These are phyloP conservation scores for Anthracocystis panici-leucophaei DNA, from an alignment of 1,284 basidiomycete genomes.

Conservation along the genomic window DNA sequence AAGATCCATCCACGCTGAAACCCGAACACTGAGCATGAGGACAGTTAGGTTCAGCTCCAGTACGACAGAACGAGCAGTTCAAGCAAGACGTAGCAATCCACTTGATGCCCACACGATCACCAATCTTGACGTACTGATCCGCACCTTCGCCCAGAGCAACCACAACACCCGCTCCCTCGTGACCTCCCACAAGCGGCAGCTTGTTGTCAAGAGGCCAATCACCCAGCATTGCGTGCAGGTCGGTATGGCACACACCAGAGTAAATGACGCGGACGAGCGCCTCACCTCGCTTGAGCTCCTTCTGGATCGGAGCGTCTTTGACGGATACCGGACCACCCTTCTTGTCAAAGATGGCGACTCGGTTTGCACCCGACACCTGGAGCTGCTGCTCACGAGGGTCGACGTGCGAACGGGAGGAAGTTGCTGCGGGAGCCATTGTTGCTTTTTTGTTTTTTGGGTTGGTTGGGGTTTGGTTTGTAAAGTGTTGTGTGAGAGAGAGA, in stretches of 20 bases:
- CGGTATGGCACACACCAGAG: slow-evolving; percentile 58
- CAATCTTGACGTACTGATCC: slow-evolving; percentile 74
- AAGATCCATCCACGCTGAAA: slow-evolving; percentile 84
- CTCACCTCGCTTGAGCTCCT: slow-evolving; percentile 81
- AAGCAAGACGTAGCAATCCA: slow-evolving; percentile 74
- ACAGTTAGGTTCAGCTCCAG: slow-evolving; percentile 77
- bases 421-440: slow-evolving; percentile 49
- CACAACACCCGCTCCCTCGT: slow-evolving; percentile 77
- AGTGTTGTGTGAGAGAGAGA: not conserved
- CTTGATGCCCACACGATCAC: slow-evolving; percentile 88
- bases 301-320: slow-evolving; percentile 72
- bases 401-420: slow-evolving; percentile 20
- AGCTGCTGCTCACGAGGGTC: slow-evolving; percentile 57
- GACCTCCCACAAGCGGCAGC: slow-evolving; percentile 84
- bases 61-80: slow-evolving; percentile 80
- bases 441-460: too few species aligned
- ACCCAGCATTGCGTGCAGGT: slow-evolving; percentile 59
- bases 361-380: slow-evolving; percentile 44
- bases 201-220: slow-evolving; percentile 72
- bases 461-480: not conserved
- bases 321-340: slow-evolving; percentile 56
- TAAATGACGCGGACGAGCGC: slow-evolving; percentile 80
- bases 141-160: slow-evolving; percentile 83
- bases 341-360: slow-evolving; percentile 58
- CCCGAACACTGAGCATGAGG: slow-evolving; percentile 49